A percentile compares a stretch with the other conserved stretches of the same genome.
Evolutionary conservation across 768 basidiomycete species (phyloP).

Genomic region (Holtermanniella nyarrowii): DNA sequence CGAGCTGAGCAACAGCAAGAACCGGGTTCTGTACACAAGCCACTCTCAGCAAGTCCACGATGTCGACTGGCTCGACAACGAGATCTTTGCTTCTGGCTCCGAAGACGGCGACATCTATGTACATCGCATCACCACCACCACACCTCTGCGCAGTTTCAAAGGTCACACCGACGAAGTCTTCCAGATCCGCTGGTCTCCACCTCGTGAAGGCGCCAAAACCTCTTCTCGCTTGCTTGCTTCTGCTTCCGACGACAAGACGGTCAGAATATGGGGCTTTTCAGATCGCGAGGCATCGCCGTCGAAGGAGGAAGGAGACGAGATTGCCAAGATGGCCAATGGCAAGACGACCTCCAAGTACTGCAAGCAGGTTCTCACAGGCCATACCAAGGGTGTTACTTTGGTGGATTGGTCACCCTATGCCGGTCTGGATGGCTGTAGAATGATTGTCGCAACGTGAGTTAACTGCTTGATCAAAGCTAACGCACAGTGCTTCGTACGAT

Average conservation of each 20-base stretch:
- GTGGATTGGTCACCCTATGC: conserved; percentile 10
- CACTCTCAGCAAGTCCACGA: conserved; percentile 34
- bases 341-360: neutral
- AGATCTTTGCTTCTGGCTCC: conserved; percentile 35
- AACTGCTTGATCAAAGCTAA: conserved; percentile 1
- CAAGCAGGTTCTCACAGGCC: conserved; percentile 5
- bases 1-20: conserved; percentile 1
- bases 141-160: conserved; percentile 29
- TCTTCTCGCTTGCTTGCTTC: conserved; percentile 24
- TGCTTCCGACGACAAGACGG: conserved; percentile 33
- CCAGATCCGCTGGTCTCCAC: conserved; percentile 25
- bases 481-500: conserved; percentile 26
- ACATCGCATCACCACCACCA: conserved; percentile 17
- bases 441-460: neutral
- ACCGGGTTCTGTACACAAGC: neutral
- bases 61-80: conserved; percentile 38
- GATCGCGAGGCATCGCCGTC: neutral
- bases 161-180: conserved; percentile 36
- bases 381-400: conserved; percentile 7
- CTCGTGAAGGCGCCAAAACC: neutral
- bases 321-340: neutral
- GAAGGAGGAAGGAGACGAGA: neutral
- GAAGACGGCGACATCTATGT: conserved; percentile 36
- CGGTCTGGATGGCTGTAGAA: conserved; percentile 1
- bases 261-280: conserved; percentile 27